These are phyloP conservation scores for Xylariaceae sp. DNA, from an alignment of 2,329 filamentous ascomycete genomes.

Conservation along the genomic window DNA sequence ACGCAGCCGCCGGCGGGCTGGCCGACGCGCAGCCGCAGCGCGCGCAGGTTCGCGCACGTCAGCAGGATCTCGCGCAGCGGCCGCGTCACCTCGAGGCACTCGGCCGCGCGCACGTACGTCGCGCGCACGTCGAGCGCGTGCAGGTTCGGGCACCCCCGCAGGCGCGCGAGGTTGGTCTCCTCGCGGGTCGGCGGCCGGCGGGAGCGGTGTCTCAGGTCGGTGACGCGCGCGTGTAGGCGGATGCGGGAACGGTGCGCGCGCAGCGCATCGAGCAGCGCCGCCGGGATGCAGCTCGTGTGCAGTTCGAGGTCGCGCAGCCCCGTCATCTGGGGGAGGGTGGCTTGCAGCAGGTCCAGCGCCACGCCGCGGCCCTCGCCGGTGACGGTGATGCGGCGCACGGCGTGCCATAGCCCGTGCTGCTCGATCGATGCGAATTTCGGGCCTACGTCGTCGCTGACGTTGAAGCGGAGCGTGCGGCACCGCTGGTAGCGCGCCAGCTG, in stretches of 20 bases:
- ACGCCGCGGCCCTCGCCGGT: neutral
- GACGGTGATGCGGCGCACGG: neutral
- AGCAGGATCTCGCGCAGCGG: constrained; percentile 8
- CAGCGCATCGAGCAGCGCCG: constrained; percentile 1
- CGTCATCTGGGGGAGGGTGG: constrained; percentile 10
- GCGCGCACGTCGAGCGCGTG: neutral
- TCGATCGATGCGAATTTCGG: no score
- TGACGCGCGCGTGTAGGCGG: constrained; percentile 1
- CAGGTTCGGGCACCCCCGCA: constrained; percentile 3
- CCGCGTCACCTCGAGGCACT: neutral
- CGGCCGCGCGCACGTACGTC: neutral
- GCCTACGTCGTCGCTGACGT: no score
- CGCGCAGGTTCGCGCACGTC: constrained; percentile 13
- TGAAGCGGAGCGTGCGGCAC: no score
- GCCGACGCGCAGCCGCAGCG: constrained; percentile 1
- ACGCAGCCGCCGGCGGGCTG: neutral
- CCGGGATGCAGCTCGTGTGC: neutral
- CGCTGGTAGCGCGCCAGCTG: no score
- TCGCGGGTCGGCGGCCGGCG: neutral
- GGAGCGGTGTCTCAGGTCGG: no score
- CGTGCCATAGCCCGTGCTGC: neutral
- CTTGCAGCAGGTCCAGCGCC: neutral
- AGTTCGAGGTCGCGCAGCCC: constrained; percentile 8
- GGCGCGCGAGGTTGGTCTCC: neutral
- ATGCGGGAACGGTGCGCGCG: constrained; percentile 1